Evolutionary conservation across 2,329 filamentous ascomycete genomes (phyloP).

Genomic region (Aspergillus hiratsukae): DNA sequence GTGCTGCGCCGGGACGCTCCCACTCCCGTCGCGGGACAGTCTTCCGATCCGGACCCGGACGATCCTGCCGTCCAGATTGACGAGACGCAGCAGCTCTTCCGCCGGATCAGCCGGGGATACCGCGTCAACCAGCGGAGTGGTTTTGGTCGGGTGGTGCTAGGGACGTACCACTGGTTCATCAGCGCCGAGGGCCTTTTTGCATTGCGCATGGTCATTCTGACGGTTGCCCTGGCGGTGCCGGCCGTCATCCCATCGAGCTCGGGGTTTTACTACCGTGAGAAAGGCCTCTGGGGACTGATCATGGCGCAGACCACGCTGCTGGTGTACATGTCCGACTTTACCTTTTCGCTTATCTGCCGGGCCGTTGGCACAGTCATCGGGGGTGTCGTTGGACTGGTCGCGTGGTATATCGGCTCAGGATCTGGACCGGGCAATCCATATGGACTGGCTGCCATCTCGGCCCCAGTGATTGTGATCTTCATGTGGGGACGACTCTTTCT

Average conservation of each 20-base stretch:
- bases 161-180: constrained; percentile 36
- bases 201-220: constrained; percentile 46
- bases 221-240: constrained; percentile 43
- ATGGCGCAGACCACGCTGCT: constrained; percentile 49
- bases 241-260: constrained; percentile 40
- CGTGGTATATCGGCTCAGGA: constrained; percentile 52
- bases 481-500: constrained; percentile 36
- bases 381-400: constrained; percentile 44
- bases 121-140: constrained; percentile 18
- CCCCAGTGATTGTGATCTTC: constrained; percentile 26
- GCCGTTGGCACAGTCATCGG: constrained; percentile 45
- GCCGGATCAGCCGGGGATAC: constrained; percentile 32
- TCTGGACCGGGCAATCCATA: constrained; percentile 48
- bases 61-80: constrained; percentile 25
- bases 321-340: constrained; percentile 50
- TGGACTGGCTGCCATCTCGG: constrained; percentile 44
- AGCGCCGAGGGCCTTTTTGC: constrained; percentile 45
- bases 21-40: constrained; percentile 16
- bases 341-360: constrained; percentile 43
- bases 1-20: constrained; percentile 22
- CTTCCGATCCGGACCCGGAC: constrained; percentile 20
- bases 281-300: constrained; percentile 51
- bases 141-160: constrained; percentile 22
- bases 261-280: constrained; percentile 50
- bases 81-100: constrained; percentile 33